These are phyloP conservation scores for Solanum gracilifrons DNA, from an alignment of 257 asterid species.

Conservation along the genomic window DNA sequence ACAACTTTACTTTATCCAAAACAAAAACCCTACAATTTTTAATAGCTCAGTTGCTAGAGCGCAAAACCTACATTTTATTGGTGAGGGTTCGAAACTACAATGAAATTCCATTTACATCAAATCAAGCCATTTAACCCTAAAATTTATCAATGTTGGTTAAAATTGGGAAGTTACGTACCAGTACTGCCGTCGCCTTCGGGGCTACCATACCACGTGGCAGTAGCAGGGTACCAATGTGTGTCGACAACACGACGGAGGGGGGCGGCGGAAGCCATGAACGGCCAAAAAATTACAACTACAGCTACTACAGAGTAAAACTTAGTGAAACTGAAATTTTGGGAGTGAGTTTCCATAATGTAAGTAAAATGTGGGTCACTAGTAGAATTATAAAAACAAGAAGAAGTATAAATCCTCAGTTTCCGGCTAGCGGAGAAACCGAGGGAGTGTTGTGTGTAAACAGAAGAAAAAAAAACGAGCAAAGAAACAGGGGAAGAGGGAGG, in stretches of 20 bases:
- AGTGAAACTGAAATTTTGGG: not conserved
- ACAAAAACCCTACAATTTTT: not conserved
- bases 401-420: not conserved
- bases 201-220: slow-evolving; percentile 99
- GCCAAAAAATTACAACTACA: not conserved
- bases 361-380: not conserved
- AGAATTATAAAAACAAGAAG: not conserved
- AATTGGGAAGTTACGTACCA: slow-evolving; percentile 16
- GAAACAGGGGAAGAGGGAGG: slow-evolving; percentile 2
- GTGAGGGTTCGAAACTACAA: not conserved
- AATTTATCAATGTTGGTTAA: not conserved
- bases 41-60: not conserved
- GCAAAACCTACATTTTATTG: not conserved
- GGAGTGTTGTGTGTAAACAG: not conserved
- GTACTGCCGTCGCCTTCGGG: slow-evolving; percentile 97
- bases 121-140: not conserved
- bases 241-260: slow-evolving; percentile 20
- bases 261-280: slow-evolving; percentile 8
- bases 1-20: not conserved
- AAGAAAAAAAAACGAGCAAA: not conserved
- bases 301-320: not conserved
- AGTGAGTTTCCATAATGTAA: slow-evolving; percentile 24
- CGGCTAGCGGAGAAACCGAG: slow-evolving; percentile 48
- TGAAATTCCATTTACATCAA: not conserved
- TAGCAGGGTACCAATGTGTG: slow-evolving; percentile 64